These are phyloP conservation scores for Leccinum broughii DNA, from an alignment of 768 basidiomycete species.

Conservation along the genomic window DNA sequence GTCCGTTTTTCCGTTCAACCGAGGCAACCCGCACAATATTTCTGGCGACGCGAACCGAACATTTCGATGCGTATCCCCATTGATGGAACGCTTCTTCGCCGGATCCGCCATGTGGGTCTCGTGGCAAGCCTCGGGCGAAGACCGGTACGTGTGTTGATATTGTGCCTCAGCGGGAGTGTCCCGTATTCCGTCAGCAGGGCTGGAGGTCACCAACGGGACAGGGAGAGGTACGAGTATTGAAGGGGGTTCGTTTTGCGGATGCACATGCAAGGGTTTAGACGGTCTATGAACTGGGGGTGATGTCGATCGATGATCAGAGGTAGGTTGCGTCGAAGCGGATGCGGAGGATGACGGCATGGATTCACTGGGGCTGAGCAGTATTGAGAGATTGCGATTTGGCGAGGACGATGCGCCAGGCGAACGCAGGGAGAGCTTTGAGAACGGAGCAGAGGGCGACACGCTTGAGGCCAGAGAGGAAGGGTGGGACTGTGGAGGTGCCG, in stretches of 20 bases:
- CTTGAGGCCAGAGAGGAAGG: slow-evolving; percentile 8
- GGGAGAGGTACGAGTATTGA: slow-evolving; percentile 6
- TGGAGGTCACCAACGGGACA: slow-evolving; percentile 7
- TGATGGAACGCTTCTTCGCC: slow-evolving; percentile 14
- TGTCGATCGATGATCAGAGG: slow-evolving; percentile 2
- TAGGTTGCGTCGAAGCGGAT: background rate
- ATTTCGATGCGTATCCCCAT: slow-evolving; percentile 18
- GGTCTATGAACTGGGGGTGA: slow-evolving; percentile 22
- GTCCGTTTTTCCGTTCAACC: slow-evolving; percentile 9
- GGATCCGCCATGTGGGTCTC: slow-evolving; percentile 2
- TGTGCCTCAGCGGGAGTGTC: slow-evolving; percentile 28
- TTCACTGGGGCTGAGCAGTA: slow-evolving; percentile 12
- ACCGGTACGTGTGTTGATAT: slow-evolving; percentile 17
- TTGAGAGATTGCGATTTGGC: slow-evolving; percentile 9
- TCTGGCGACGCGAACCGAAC: slow-evolving; percentile 37
- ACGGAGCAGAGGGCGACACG: slow-evolving; percentile 48
- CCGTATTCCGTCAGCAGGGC: slow-evolving; percentile 17
- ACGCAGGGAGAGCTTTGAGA: slow-evolving; percentile 53
- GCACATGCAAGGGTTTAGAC: slow-evolving; percentile 31
- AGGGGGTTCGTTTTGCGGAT: slow-evolving; percentile 23
- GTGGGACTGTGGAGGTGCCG: background rate
- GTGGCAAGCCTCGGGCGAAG: slow-evolving; percentile 15
- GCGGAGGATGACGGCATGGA: background rate
- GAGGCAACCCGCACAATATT: slow-evolving; percentile 16
- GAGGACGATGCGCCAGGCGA: slow-evolving; percentile 29